These are phyloP conservation scores for Hypoxylon rubiginosum DNA, from an alignment of 2,329 filamentous ascomycete genomes.

Conservation along the genomic window DNA sequence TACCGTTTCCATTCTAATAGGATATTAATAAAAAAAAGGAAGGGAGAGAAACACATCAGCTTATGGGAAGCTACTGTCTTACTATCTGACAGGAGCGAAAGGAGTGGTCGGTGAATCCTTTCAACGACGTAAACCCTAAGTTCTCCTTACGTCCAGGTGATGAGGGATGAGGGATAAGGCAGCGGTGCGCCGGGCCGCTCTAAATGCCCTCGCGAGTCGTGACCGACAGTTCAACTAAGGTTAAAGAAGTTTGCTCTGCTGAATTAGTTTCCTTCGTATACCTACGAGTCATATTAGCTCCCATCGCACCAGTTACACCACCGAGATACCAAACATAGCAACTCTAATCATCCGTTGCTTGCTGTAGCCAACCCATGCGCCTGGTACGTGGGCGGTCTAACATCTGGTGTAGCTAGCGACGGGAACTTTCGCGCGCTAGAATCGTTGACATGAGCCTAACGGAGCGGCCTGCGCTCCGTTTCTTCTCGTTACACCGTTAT, in stretches of 20 bases:
- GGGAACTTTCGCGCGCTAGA: slow-evolving; percentile 11
- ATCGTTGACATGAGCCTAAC: slow-evolving; percentile 20
- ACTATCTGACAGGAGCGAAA: no score
- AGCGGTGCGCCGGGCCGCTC: slow-evolving; percentile 11
- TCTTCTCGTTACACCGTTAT: slow-evolving; percentile 13
- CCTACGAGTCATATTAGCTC: slow-evolving; percentile 1
- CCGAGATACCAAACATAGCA: slow-evolving; percentile 13
- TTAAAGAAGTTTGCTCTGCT: slow-evolving; percentile 1
- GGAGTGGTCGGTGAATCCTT: background rate
- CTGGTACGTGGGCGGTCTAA: slow-evolving; percentile 26
- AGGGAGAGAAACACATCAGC: background rate
- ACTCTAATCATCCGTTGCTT: slow-evolving; percentile 7
- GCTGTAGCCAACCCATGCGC: slow-evolving; percentile 19
- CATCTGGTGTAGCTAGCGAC: slow-evolving; percentile 23
- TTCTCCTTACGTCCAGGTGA: background rate
- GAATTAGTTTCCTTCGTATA: background rate
- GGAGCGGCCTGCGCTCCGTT: slow-evolving; percentile 12
- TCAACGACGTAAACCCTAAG: background rate
- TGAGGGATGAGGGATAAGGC: background rate
- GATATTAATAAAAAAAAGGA: no score
- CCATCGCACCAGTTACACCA: slow-evolving; percentile 11
- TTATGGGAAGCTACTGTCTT: slow-evolving; percentile 22
- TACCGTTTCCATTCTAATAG: background rate
- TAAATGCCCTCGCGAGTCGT: slow-evolving; percentile 22
- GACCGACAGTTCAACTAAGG: background rate